Evolutionary conservation across 345 rosid genomes (phyloP), one percentile per base, ranked within the genome.

Genomic region (Linum trigynum): DNA sequence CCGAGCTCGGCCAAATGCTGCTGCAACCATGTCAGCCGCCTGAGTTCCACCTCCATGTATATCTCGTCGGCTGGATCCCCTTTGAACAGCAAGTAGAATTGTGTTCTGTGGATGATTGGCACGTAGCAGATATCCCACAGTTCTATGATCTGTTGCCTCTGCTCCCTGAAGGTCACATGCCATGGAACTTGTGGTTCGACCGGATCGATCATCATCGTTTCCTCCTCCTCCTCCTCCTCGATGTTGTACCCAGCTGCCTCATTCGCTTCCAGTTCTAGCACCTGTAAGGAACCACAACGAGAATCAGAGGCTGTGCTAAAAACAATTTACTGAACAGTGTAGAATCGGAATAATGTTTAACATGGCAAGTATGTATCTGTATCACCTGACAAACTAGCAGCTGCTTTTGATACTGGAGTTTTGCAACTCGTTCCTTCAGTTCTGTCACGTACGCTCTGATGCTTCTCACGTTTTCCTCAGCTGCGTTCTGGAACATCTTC

Each of bases 401-500:
- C 73, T 95, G 99, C 83, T 95, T 95, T 79, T 95, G 97, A 79
- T 95, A 95, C 78, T 95, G 99, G 74, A 95, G 74, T 72, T 92
- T 92, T 10, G 97, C 99, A 56, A 92, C 94, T 15, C 96, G 97
- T 76, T 92, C 97, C 77, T 92, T 92, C 73, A 92, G 80, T 76
- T 90, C 96, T 0, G 97, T 92, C 41, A 92, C 97, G 62, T 92
- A 92, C 37, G 94, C 79, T 78, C 92, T 75, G 71, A 92, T 92
- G 84, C 88, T 90, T 79, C 99, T 83, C 63, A 92, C 99, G 65
- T 92, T 92, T 83, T 92, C 99, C 80, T 92, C 97, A n/a, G 99
- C 97, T 43, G 99, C 99, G 80, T 82, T 94, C 73, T 90, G 96
- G 74, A 90, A 94, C 99, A 94, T 88, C 68, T 88, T 87, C 86